phyloP scores from a whole-genome alignment of 108 stramenopile genomes.

The Discostella stelligeroides region DNA sequence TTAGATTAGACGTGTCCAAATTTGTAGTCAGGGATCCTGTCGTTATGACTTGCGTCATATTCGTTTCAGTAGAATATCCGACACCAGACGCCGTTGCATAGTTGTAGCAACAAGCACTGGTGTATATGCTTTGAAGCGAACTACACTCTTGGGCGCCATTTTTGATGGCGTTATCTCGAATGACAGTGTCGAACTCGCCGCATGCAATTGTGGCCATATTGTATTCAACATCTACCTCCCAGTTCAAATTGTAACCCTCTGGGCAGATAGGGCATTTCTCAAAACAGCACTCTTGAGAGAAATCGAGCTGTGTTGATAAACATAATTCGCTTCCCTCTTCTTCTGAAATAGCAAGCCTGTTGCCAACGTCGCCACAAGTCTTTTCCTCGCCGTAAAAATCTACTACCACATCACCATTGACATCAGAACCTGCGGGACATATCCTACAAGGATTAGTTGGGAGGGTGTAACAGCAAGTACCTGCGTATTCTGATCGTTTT shows the following conservation, averaged over 20 bases:
- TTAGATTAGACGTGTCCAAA: slow-evolving; percentile 24
- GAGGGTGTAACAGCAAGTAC: slow-evolving; percentile 43
- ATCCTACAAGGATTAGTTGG: slow-evolving; percentile 46
- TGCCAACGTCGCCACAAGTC: slow-evolving; percentile 37
- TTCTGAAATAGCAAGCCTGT: slow-evolving; percentile 44
- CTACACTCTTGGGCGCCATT: slow-evolving; percentile 40
- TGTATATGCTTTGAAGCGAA: slow-evolving; percentile 39
- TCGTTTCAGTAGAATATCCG: slow-evolving; percentile 1
- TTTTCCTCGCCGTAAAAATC: slow-evolving; percentile 40
- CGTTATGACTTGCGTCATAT: slow-evolving; percentile 4
- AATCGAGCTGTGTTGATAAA: slow-evolving; percentile 27
- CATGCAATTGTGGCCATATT: slow-evolving; percentile 40
- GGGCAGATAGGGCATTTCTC: slow-evolving; percentile 45
- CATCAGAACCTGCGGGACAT: slow-evolving; percentile 31
- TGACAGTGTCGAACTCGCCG: slow-evolving; percentile 46
- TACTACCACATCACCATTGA: slow-evolving; percentile 22
- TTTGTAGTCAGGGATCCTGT: slow-evolving; percentile 17
- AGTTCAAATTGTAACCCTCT: slow-evolving; percentile 44
- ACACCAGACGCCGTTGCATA: slow-evolving; percentile 40
- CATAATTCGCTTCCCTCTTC: slow-evolving; percentile 41
- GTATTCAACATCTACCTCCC: slow-evolving; percentile 51
- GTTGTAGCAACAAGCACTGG: slow-evolving; percentile 52
- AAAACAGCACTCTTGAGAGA: slow-evolving; percentile 33
- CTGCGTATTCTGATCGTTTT: slow-evolving; percentile 26
- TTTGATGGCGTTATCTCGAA: slow-evolving; percentile 24